phyloP scores from a whole-genome alignment of 1,284 basidiomycete genomes.

The Malassezia sp. region DNA sequence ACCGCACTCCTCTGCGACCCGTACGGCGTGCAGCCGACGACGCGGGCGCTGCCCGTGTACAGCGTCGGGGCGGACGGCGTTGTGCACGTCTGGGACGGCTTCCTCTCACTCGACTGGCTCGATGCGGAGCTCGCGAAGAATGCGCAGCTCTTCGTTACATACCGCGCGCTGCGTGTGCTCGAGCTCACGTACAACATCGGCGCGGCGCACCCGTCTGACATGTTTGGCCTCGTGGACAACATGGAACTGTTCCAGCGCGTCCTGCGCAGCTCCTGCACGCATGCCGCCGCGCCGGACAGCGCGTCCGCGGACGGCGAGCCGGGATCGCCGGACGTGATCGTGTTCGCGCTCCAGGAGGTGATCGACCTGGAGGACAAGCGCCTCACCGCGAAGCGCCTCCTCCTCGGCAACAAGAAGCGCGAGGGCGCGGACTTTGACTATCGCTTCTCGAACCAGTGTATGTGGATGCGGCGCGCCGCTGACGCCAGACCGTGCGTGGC shows the following conservation, averaged over 20 bases:
- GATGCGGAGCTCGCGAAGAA: constrained; percentile 66
- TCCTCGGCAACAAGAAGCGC: constrained; percentile 31
- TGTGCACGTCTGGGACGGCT: constrained; percentile 77
- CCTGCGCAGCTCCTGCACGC: constrained; percentile 23
- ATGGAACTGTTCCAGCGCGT: constrained; percentile 28
- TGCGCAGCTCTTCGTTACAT: constrained; percentile 66
- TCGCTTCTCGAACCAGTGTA: neutral
- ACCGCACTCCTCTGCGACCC: constrained; percentile 58
- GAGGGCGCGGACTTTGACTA: neutral
- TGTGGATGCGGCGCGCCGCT: no score
- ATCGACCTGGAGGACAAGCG: constrained; percentile 84
- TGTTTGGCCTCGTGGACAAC: constrained; percentile 48
- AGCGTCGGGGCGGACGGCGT: constrained; percentile 67
- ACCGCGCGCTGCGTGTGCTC: constrained; percentile 66
- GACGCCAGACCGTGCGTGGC: constrained; percentile 27
- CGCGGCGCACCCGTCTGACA: constrained; percentile 65
- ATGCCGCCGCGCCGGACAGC: constrained; percentile 9
- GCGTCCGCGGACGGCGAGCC: constrained; percentile 9
- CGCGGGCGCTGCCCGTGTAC: constrained; percentile 57
- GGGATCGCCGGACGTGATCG: constrained; percentile 68
- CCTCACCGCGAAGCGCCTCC: constrained; percentile 57
- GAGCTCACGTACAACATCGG: constrained; percentile 89
- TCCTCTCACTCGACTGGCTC: constrained; percentile 73
- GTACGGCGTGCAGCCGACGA: constrained; percentile 20
- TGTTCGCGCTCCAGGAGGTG: constrained; percentile 89